Evolutionary conservation across 2,329 filamentous ascomycete genomes (phyloP).

Genomic region (Fusarium sp.): DNA sequence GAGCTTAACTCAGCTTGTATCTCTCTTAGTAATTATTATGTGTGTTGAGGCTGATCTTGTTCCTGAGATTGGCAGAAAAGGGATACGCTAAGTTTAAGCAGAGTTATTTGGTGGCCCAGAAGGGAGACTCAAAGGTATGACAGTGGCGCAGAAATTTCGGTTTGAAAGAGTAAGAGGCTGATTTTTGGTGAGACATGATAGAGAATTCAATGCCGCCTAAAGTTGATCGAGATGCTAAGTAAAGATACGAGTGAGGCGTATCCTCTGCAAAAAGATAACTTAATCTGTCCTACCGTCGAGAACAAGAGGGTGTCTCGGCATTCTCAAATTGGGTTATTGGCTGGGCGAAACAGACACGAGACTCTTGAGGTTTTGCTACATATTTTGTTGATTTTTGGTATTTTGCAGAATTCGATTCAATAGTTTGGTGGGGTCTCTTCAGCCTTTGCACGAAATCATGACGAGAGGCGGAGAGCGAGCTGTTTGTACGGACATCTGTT

Average conservation of each 20-base stretch:
- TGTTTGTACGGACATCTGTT: neutral
- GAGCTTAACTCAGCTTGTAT: neutral
- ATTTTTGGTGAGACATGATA: conserved; percentile 26
- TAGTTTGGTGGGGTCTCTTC: conserved; percentile 22
- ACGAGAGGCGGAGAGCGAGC: neutral
- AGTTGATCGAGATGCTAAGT: neutral
- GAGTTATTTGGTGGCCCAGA: conserved; percentile 6
- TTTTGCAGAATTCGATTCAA: conserved; percentile 13
- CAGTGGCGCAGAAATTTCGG: conserved; percentile 25
- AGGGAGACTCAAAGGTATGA: conserved; percentile 33
- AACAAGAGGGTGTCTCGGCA: conserved; percentile 29
- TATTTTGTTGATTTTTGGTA: neutral
- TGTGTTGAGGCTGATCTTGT: conserved; percentile 15
- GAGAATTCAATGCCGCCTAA: conserved; percentile 11
- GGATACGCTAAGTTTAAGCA: conserved; percentile 6
- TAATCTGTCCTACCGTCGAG: conserved; percentile 17
- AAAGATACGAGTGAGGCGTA: conserved; percentile 28
- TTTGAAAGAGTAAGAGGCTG: conserved; percentile 34
- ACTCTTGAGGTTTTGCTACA: conserved; percentile 1
- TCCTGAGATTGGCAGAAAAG: conserved; percentile 21
- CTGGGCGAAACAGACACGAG: conserved; percentile 29
- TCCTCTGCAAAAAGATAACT: neutral
- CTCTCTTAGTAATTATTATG: neutral
- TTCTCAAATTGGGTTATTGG: conserved; percentile 13
- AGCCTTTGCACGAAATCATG: conserved; percentile 15